Evolutionary conservation across 352 stramenopile genomes (phyloP), one percentile per base, ranked within the genome.

Genomic region (Peronospora destructor): DNA sequence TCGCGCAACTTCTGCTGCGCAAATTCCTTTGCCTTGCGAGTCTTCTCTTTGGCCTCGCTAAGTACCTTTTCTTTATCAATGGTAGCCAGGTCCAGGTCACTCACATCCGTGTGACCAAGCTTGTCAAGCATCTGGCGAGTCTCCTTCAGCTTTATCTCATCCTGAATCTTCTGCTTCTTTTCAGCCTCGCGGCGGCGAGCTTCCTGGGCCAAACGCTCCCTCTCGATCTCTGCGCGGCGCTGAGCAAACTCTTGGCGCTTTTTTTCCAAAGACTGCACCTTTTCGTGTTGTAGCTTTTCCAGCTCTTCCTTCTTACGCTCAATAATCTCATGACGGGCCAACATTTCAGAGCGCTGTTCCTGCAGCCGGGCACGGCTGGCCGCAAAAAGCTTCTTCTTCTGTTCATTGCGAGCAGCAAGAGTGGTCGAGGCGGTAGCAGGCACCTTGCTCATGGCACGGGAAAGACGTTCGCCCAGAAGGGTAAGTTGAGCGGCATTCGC

Each of bases 251-350:
- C 74, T 23, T 81, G 60, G 39, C 79, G 76, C 60, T 88, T 87
- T 55, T 86, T 85, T 49, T 87, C 82, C 32, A 97, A 68, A 37
- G 79, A 80, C 50, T 91, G 85, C 25, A 89, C 53, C 49, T 95
- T 91, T 51, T 97, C 93, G 61, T 97, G 87, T 58, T 95, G 84
- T 45, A 96, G 59, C 17, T 94, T 85, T 63, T 98, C 95, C 0
- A 95, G 75, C 60, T 98, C 92, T 66, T 98, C 95, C 69, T 99
- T 99, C 33, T 95, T 90, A 55, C 93, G 89, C 65, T 98, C 94
- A 57, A 99, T 98, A 34, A 97, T 70, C 41, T 92, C 80, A 38
- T 96, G 95, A 39, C 95, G 87, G 37, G 84, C 82, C 4, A 98
- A 64, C 49, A 95, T 89, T 23, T 74, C 67, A n/a, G 71, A 65